Evolutionary conservation across 2,329 filamentous ascomycete species (phyloP), one percentile per base, ranked within the genome.

Genomic region (Aureobasidium sp.): DNA sequence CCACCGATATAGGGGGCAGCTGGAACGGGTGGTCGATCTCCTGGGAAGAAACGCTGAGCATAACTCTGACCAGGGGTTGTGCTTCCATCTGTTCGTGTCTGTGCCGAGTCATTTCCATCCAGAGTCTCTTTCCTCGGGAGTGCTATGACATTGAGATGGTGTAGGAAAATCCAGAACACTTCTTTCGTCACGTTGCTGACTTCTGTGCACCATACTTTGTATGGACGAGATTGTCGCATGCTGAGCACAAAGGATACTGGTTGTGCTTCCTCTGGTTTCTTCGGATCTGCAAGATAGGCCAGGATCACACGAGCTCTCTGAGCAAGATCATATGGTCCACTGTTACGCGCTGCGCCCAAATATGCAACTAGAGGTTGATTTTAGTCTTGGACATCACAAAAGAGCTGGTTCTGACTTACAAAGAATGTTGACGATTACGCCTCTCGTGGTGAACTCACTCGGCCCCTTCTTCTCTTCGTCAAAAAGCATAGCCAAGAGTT

Each of bases 111-210:
- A 5, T 45, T 41, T 31, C 22, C 49, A 34, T 47, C 22, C 14
- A 17, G 2, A 27, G 17, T 7, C 5, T 62, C 60, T 27, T 34
- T 44, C 34, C 39, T 56, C 1, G 87, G 84, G 37, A 89, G 75
- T 25, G 90, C 82, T 41, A 97, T 83, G 49, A 97, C 87, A 69
- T 97, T 97, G 63, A 96, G 81, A 68, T 96, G 89, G 75, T 97
- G 93, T 60, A 97, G 81, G 77, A 97, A 99, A 72, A 97, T 97
- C 93, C 93, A 99, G 73, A 99, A 99, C 31, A 97, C 93, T 74
- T 99, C 93, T 74, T 97, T 97, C 45, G 92, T 96, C 52, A 97
- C 93, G 69, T 89, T 92, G 64, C 87, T 87, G 20, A 93, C 86
- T 76, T 99, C 94, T 74, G 92, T 94, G 76, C 88, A 91, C 93